Base-by-base conservation (phyloP, 2,329 filamentous ascomycete genomes). In the Xylariaceae sp. region DNA sequence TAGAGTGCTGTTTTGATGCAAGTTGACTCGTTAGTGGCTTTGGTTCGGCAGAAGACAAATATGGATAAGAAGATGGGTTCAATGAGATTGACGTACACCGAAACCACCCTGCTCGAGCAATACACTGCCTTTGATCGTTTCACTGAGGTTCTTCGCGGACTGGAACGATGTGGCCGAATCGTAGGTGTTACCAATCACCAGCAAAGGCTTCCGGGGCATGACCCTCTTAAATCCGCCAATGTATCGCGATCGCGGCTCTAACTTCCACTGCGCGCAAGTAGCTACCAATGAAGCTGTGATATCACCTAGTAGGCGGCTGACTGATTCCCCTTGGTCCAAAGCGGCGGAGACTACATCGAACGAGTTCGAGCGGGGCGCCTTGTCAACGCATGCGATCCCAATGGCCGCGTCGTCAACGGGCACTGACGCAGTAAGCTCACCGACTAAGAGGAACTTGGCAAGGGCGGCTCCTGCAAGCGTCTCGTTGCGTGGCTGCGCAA, bases 111-210 rank as follows among this genome's bases (percentile, higher is more conserved):
- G 69, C 33, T 74, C 65, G 5, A 77, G 67, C 4, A 78, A 62
- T 7, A 70, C 69, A 31, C 76, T 78, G 1, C 71, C 73, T 23
- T 74, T 61, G 28, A 78, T 73, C 1, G 68, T 69, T 4, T 65
- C 56, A 26, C 72, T 76, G 29, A 74, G 65, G 39, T 76, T 76
- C 40, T 62, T 64, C 0, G 75, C 76, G 16, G 74, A 75, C 3
- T 48, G 62, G 6, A 79, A 60, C 2, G 77, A 75, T 2, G 74
- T 77, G n/a, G 73, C 65, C 0, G 69, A 70, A 48, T 79, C 77
- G 24, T 66, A 66, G 0, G 69, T 72, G 55, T 75, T 78, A 6
- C 73, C 71, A 8, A 78, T 67, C 12, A 79, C 56, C 1, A 79
- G 64, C 1, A 78, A 53, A 2, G 66, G 66, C 26, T 63, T 62